Conservation (phyloP, 345 rosid species). For the Rhizophora mangle region DNA sequence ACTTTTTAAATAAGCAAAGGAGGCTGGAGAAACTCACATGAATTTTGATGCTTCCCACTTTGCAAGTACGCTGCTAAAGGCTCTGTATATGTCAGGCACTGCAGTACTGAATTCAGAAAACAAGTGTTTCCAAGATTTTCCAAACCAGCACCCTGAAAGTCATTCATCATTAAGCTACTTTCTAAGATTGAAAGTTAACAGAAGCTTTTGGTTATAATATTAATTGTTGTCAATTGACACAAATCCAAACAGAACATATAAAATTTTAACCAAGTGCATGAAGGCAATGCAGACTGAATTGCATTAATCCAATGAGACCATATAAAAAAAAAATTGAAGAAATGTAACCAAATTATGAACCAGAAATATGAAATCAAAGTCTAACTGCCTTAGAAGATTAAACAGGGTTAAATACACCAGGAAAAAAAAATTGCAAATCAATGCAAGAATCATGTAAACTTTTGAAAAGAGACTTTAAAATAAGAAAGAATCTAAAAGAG, state of each 20-base stretch:
- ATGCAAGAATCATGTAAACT: no score
- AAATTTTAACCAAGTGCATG: no score
- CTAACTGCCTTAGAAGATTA: background rate
- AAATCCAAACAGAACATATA: no score
- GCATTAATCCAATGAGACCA: background rate
- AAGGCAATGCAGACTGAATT: no score
- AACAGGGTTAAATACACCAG: no score
- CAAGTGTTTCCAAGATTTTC: conserved; percentile 96
- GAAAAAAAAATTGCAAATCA: no score
- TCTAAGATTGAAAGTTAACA: conserved; percentile 1
- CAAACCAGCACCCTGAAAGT: conserved; percentile 89
- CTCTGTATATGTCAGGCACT: conserved; percentile 92
- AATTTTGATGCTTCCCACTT: conserved; percentile 71
- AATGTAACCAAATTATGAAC: no score
- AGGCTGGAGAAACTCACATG: conserved; percentile 52
- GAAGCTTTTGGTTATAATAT: conserved; percentile 2
- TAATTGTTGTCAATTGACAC: no score
- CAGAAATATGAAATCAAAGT: background rate
- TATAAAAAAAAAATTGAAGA: background rate
- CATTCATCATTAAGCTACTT: background rate
- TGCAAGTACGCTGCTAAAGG: conserved; percentile 89
- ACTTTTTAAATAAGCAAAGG: background rate
- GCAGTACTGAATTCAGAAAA: conserved; percentile 90
- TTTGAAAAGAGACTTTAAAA: no score
- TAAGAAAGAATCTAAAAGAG: no score